Percentiles rank a stretch among this genome's conserved stretches.
Evolutionary conservation across 2,329 filamentous ascomycete species (phyloP).

Genomic region (Fusarium nurragi): DNA sequence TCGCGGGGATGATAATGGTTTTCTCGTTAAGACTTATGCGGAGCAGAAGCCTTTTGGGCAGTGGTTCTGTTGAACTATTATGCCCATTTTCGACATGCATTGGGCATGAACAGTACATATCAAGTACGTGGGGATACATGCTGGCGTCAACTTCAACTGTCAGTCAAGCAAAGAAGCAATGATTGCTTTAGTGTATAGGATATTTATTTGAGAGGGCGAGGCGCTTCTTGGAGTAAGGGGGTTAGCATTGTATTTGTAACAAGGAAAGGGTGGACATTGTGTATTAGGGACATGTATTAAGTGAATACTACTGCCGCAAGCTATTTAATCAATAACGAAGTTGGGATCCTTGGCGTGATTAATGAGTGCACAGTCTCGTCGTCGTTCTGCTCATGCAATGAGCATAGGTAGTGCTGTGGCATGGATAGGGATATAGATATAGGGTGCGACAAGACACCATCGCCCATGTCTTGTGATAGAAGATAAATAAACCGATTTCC

Average conservation of each 20-base stretch:
- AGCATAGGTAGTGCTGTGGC: background rate
- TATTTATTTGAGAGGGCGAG: background rate
- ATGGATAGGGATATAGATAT: background rate
- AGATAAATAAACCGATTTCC: background rate
- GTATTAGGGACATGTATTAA: slow-evolving; percentile 1
- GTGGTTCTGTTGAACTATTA: background rate
- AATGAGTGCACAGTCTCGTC: no score
- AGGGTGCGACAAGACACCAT: background rate
- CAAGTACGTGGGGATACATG: background rate
- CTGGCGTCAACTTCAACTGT: background rate
- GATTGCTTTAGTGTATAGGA: background rate
- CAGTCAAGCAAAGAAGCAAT: background rate
- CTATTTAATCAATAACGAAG: background rate
- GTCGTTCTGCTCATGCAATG: no score
- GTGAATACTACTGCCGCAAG: slow-evolving; percentile 2
- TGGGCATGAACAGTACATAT: background rate
- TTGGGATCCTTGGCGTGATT: background rate
- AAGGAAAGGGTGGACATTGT: slow-evolving; percentile 5
- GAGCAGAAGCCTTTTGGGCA: background rate
- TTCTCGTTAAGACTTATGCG: background rate
- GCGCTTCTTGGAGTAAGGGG: slow-evolving; percentile 24
- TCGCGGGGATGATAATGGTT: slow-evolving; percentile 56
- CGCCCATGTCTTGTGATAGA: background rate
- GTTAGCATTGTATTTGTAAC: slow-evolving; percentile 7
- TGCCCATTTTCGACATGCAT: background rate